phyloP scores from a whole-genome alignment of 2,329 filamentous ascomycete species.

The Alternaria sp. region DNA sequence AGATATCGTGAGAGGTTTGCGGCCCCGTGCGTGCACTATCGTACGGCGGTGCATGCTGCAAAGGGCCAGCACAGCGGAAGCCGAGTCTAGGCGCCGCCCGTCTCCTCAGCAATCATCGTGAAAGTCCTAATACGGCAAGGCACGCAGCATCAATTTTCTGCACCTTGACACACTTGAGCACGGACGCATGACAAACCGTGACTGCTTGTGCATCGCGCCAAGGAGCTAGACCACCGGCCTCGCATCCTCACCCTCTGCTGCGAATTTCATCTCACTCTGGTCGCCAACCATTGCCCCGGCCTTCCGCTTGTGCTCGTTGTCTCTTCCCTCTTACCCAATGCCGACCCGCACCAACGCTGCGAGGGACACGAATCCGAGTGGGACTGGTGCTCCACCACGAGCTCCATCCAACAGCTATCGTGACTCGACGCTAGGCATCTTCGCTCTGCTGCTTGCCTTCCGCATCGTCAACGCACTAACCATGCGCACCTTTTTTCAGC shows the following conservation, averaged over 20 bases:
- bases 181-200: conserved; percentile 34
- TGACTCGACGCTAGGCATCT: conserved; percentile 41
- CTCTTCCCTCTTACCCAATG: conserved; percentile 42
- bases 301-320: conserved; percentile 32
- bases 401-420: conserved; percentile 39
- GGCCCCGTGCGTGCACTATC: conserved; percentile 22
- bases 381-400: conserved; percentile 34
- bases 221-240: conserved; percentile 27
- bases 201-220: conserved; percentile 32
- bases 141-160: conserved; percentile 38
- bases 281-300: conserved; percentile 33
- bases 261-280: conserved; percentile 27
- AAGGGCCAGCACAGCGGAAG: conserved; percentile 27
- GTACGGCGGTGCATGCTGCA: conserved; percentile 20
- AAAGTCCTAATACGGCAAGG: conserved; percentile 46
- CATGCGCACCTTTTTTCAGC: conserved; percentile 92
- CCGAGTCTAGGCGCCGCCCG: conserved; percentile 38
- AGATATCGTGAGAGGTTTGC: conserved; percentile 25
- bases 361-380: conserved; percentile 42
- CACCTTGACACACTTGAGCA: conserved; percentile 28
- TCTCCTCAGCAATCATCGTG: conserved; percentile 41
- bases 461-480: conserved; percentile 81
- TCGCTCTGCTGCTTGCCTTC: conserved; percentile 65
- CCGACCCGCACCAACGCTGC: conserved; percentile 39
- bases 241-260: conserved; percentile 34